Base-by-base conservation (phyloP, 1,139 yeast genomes). In the Geotrichum histeridarum region DNA sequence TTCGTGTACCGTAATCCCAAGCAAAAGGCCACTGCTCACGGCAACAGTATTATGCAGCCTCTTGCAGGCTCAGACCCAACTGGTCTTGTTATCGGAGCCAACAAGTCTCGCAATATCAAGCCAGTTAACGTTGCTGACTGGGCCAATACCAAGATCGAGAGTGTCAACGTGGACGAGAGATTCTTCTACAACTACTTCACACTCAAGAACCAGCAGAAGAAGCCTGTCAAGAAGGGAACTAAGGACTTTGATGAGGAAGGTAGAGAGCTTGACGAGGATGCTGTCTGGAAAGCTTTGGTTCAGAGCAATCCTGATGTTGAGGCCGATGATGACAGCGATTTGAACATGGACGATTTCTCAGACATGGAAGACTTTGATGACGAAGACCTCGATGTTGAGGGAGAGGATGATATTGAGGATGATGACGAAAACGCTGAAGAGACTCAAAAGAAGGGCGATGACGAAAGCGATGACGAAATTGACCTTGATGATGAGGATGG, bases 1-100 rank as follows among this genome's bases (percentile, higher is more conserved):
- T 93, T 94, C 73, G 97, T 94, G 39, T 93, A 93, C 74, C 86
- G 88, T 72, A 90, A 90, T 68, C 90, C 97, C 52, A 89, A 88
- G 73, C 86, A 83, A 65, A 87, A 85, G 71, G 77, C 83, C 22
- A 75, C 84, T 37, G 57, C 67, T 14, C 84, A 87, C 67, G 98
- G 98, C 65, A 77, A 86, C 2, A 88, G 97, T 50, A 91, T 93
- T 68, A 94, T 94, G 98, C 99, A 93, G 75, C 98, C 99, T 50
- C 77, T 94, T 60, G 94, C 96, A 49, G 98, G 98, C 57, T 80
- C 84, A 1, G 89, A 85, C 59, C 74, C 75, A 47, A 84, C 90
- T n/a, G 89, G 87, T 8, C 74, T 87, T 56, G 78, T 90, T 60
- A 90, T 90, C 12, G 83, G 78, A 62, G 57, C 61, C 58, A 39